Conservation (phyloP, 1,284 basidiomycete genomes). For the Coniferiporia sulphurascens region DNA sequence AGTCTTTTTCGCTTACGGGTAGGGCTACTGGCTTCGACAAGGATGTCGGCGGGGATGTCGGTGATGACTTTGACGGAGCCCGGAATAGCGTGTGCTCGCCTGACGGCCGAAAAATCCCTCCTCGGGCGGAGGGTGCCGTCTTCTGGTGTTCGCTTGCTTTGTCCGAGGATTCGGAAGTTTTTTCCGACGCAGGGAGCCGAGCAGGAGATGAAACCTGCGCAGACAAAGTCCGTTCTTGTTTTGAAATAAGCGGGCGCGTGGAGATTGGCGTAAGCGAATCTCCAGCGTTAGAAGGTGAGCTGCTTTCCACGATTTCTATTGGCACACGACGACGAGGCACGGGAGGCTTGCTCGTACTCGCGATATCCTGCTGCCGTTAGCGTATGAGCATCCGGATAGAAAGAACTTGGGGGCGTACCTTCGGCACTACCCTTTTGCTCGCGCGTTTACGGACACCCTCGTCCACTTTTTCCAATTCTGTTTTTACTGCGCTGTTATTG, state of each 20-base stretch:
- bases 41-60: slow-evolving; percentile 19
- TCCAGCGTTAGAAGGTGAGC: slow-evolving; percentile 16
- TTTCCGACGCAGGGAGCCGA: slow-evolving; percentile 15
- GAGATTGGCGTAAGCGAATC: slow-evolving; percentile 15
- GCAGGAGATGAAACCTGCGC: slow-evolving; percentile 22
- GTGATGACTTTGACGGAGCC: slow-evolving; percentile 26
- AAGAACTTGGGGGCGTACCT: slow-evolving; percentile 17
- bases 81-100: slow-evolving; percentile 39
- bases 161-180: slow-evolving; percentile 17
- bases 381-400: slow-evolving; percentile 12
- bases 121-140: slow-evolving; percentile 43
- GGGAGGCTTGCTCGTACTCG: slow-evolving; percentile 27
- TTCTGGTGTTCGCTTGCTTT: slow-evolving; percentile 23
- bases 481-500: slow-evolving; percentile 48
- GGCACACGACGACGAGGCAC: slow-evolving; percentile 57
- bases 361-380: slow-evolving; percentile 23
- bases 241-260: slow-evolving; percentile 1
- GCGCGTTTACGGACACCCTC: slow-evolving; percentile 16
- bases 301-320: slow-evolving; percentile 56
- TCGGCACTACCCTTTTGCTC: slow-evolving; percentile 22
- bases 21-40: neutral
- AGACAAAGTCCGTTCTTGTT: neutral
- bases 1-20: neutral
- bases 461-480: slow-evolving; percentile 48
- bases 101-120: slow-evolving; percentile 53